Evolutionary conservation across 306 rosid genomes (phyloP).

Genomic region (Casuarina equisetifolia): DNA sequence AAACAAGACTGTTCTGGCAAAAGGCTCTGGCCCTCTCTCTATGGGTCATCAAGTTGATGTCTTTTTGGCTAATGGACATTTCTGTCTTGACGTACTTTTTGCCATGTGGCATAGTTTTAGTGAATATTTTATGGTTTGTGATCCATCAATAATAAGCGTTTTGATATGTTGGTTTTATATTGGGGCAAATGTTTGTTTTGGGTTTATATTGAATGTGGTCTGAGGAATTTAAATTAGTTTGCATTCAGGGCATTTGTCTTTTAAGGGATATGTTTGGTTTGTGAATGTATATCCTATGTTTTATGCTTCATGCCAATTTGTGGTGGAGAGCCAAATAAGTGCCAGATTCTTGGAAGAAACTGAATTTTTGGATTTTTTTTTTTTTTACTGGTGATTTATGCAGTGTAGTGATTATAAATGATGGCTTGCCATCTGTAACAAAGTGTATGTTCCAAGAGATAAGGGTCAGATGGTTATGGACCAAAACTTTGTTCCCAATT

Average conservation of each 20-base stretch:
- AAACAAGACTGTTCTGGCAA: background rate
- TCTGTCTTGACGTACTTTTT: background rate
- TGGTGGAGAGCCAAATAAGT: background rate
- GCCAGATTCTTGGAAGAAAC: background rate
- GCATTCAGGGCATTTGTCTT: background rate
- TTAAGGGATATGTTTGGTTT: background rate
- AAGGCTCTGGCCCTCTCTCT: background rate
- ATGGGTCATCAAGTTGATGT: too few species aligned
- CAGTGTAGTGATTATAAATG: background rate
- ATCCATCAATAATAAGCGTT: background rate
- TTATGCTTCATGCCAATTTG: background rate
- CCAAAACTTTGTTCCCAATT: background rate
- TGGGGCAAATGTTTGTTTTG: background rate
- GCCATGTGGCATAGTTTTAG: background rate
- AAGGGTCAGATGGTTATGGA: background rate
- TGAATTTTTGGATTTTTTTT: background rate
- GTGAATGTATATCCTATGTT: background rate
- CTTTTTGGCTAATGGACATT: too few species aligned
- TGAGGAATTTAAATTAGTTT: background rate
- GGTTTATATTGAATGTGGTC: background rate
- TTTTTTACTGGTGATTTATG: background rate
- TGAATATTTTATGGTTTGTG: background rate
- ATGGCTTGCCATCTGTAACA: background rate
- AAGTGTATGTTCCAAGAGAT: background rate
- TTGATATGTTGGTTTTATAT: background rate